A percentile compares a stretch with the other conserved stretches of the same genome.
Conservation (phyloP, 2,329 filamentous ascomycete genomes). For the Berkeleyomyces rouxiae region DNA sequence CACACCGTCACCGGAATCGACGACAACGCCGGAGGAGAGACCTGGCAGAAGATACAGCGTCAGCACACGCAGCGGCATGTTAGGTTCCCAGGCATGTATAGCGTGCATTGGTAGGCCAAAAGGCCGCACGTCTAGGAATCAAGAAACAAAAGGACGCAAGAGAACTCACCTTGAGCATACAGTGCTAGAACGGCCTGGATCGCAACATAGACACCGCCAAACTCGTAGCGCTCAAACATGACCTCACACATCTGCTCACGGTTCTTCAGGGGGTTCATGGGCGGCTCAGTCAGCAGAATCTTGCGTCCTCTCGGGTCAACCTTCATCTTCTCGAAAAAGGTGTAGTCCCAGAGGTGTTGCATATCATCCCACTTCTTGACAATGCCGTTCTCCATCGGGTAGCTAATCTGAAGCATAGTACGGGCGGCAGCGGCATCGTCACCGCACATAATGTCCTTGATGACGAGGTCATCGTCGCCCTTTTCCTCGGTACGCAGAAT, state of each 20-base stretch:
- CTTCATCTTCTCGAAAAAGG: slow-evolving; percentile 93
- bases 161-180: slow-evolving; percentile 70
- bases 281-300: slow-evolving; percentile 92
- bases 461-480: slow-evolving; percentile 43
- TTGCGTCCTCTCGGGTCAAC: slow-evolving; percentile 82
- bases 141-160: background rate
- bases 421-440: slow-evolving; percentile 92
- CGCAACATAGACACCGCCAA: slow-evolving; percentile 93
- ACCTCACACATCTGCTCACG: slow-evolving; percentile 96
- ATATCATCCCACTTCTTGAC: slow-evolving; percentile 99
- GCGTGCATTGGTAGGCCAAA: background rate
- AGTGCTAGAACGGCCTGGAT: slow-evolving; percentile 93
- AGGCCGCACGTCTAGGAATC: background rate
- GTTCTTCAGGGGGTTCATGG: slow-evolving; percentile 95
- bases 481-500: slow-evolving; percentile 93
- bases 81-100: background rate
- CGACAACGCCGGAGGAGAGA: slow-evolving; percentile 86
- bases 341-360: slow-evolving; percentile 99
- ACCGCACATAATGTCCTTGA: slow-evolving; percentile 99
- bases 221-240: slow-evolving; percentile 96
- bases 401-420: slow-evolving; percentile 96
- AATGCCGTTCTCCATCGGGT: slow-evolving; percentile 99
- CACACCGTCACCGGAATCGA: slow-evolving; percentile 94
- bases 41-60: slow-evolving; percentile 28
- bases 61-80: background rate